Percentiles rank a stretch among this genome's conserved stretches.
Evolutionary conservation across 1,284 basidiomycete species (phyloP).

Genomic region (Athelia psychrophila): DNA sequence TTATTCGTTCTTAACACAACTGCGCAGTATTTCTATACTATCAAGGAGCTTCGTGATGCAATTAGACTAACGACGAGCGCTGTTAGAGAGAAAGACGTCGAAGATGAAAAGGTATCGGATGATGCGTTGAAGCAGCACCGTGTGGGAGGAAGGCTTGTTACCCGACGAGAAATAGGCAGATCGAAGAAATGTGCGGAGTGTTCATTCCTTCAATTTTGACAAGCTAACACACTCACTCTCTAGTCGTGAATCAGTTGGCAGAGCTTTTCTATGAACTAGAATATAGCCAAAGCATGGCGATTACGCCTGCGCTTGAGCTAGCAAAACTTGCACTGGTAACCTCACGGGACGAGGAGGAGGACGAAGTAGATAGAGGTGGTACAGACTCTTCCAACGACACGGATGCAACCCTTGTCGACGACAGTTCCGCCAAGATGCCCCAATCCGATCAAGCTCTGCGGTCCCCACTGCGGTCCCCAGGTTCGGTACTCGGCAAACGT

Average conservation of each 20-base stretch:
- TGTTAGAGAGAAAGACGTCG: conserved; percentile 44
- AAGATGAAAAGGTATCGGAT: conserved; percentile 71
- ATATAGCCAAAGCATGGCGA: conserved; percentile 58
- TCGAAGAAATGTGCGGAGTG: conserved; percentile 83
- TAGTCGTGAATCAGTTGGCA: conserved; percentile 79
- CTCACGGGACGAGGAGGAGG: conserved; percentile 85
- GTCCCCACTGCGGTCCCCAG: conserved; percentile 35
- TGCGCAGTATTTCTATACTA: conserved; percentile 89
- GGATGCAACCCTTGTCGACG: conserved; percentile 81
- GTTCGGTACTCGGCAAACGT: conserved; percentile 75
- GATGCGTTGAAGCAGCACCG: conserved; percentile 79
- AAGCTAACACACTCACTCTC: conserved; percentile 12
- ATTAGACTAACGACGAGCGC: conserved; percentile 61
- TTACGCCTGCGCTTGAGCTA: conserved; percentile 83
- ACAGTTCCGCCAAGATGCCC: conserved; percentile 42
- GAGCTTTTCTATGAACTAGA: conserved; percentile 80
- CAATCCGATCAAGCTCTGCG: conserved; percentile 20
- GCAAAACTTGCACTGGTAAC: conserved; percentile 93
- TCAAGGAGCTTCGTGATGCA: conserved; percentile 80
- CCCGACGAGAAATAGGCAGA: conserved; percentile 74
- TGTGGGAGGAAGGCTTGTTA: conserved; percentile 84
- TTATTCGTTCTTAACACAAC: conserved; percentile 9
- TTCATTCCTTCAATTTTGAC: neutral
- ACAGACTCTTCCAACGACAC: conserved; percentile 82
- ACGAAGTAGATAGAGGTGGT: conserved; percentile 66